Conservation (phyloP, 371 early-diverging fungal genomes). For the Apophysomyces trapeziformis region DNA sequence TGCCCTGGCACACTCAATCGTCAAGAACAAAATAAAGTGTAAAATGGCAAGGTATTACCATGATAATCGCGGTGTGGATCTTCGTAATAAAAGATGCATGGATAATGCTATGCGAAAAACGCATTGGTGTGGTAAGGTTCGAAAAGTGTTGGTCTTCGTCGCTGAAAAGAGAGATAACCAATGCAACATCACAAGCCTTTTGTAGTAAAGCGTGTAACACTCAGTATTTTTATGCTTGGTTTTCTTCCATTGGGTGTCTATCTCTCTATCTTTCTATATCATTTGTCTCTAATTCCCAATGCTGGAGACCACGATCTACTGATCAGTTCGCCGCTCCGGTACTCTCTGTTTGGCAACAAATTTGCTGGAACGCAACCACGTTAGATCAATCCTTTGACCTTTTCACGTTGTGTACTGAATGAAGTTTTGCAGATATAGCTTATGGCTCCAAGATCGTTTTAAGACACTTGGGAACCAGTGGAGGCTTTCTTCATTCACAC, state of each 20-base stretch:
- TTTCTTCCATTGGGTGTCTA: conserved; percentile 85
- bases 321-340: conserved; percentile 79
- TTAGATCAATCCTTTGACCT: conserved; percentile 22
- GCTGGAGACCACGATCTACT: conserved; percentile 84
- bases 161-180: background rate
- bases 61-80: conserved; percentile 38
- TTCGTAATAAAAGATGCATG: conserved; percentile 81
- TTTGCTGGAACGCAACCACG: conserved; percentile 30
- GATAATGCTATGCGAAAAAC: conserved; percentile 77
- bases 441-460: conserved; percentile 82
- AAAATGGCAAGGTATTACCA: conserved; percentile 38
- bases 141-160: too few species aligned
- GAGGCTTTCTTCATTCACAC: conserved; percentile 92
- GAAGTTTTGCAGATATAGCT: conserved; percentile 62
- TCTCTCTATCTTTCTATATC: conserved; percentile 74
- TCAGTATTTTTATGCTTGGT: conserved; percentile 70
- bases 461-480: conserved; percentile 70
- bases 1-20: conserved; percentile 8
- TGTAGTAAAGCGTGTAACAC: conserved; percentile 14
- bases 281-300: conserved; percentile 70
- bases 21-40: conserved; percentile 46
- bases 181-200: background rate
- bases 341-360: conserved; percentile 31
- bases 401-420: background rate
- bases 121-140: conserved; percentile 39